These are phyloP conservation scores for Aspergillus sp. DNA, from an alignment of 2,329 filamentous ascomycete species.

Conservation along the genomic window DNA sequence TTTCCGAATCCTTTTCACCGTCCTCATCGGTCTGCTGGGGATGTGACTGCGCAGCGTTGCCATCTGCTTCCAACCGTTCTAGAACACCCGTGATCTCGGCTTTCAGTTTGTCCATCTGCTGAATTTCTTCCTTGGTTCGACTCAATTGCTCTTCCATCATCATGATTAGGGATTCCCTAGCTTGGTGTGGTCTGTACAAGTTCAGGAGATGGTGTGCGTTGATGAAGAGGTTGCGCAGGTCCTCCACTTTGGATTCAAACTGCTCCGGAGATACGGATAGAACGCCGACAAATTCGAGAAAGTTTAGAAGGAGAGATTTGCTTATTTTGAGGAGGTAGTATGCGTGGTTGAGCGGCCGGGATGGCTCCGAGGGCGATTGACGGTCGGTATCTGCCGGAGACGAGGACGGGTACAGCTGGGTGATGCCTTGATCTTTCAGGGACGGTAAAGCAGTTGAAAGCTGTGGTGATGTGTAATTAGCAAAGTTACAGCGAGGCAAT, in stretches of 20 bases:
- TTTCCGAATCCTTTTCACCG: conserved; percentile 6
- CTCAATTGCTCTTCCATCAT: conserved; percentile 86
- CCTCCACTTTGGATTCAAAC: conserved; percentile 70
- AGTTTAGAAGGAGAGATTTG: conserved; percentile 84
- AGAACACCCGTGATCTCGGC: conserved; percentile 60
- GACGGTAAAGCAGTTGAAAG: conserved; percentile 63
- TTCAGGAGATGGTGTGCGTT: conserved; percentile 95
- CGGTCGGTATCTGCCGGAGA: conserved; percentile 57
- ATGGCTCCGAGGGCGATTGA: conserved; percentile 41
- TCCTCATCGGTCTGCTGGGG: conserved; percentile 8
- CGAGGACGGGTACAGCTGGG: conserved; percentile 65
- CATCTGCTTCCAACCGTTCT: conserved; percentile 37
- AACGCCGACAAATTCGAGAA: conserved; percentile 77
- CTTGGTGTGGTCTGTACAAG: conserved; percentile 90
- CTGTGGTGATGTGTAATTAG: conserved; percentile 26
- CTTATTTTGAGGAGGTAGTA: conserved; percentile 72
- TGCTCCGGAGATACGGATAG: conserved; percentile 67
- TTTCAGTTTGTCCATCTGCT: conserved; percentile 72
- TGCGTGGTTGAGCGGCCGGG: conserved; percentile 53
- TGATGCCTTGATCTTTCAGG: conserved; percentile 69
- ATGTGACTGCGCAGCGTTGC: conserved; percentile 22
- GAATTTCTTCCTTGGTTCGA: conserved; percentile 71
- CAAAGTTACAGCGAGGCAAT: no score
- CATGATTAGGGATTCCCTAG: conserved; percentile 79
- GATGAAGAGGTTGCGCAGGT: conserved; percentile 79